A percentile compares a stretch with the other conserved stretches of the same genome.
Conservation (phyloP, 208 protist genomes). For the Angomonas ambiguus region DNA sequence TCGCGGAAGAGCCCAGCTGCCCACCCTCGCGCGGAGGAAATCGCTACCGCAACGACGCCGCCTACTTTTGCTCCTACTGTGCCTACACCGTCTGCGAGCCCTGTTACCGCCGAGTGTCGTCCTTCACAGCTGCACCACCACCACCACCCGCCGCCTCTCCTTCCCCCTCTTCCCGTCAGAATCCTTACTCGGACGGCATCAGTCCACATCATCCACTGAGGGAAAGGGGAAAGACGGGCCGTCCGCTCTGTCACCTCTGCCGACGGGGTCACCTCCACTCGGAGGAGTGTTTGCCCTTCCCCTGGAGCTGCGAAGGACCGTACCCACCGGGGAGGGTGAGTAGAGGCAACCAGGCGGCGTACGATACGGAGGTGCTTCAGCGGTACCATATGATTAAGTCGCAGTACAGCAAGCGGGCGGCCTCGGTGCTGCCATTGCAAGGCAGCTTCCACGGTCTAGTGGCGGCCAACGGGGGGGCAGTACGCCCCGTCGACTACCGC, state of each 20-base stretch:
- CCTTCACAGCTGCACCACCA: too few species aligned
- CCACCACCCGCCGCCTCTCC: too few species aligned
- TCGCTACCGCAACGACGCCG: slow-evolving; percentile 58
- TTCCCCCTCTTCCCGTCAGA: too few species aligned
- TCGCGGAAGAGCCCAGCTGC: slow-evolving; percentile 19
- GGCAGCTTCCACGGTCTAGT: slow-evolving; percentile 41
- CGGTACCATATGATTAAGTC: slow-evolving; percentile 69
- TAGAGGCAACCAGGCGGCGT: slow-evolving; percentile 22
- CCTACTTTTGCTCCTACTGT: slow-evolving; percentile 80
- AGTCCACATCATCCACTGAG: too few species aligned
- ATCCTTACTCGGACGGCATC: too few species aligned
- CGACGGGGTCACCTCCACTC: slow-evolving; percentile 32
- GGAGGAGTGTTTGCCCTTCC: slow-evolving; percentile 46
- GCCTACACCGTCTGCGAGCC: slow-evolving; percentile 65
- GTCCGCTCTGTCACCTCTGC: slow-evolving; percentile 63
- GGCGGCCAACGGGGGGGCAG: background rate
- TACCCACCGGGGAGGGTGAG: slow-evolving; percentile 25
- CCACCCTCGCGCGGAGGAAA: slow-evolving; percentile 29
- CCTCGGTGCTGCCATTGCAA: slow-evolving; percentile 33
- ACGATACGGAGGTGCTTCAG: slow-evolving; percentile 53
- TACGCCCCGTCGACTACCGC: background rate
- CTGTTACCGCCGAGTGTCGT: slow-evolving; percentile 45
- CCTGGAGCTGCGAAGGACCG: slow-evolving; percentile 80
- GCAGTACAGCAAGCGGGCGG: slow-evolving; percentile 34
- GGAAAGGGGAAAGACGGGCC: too few species aligned